phyloP scores from a whole-genome alignment of 1,284 basidiomycete genomes.

The Pascua sp. region DNA sequence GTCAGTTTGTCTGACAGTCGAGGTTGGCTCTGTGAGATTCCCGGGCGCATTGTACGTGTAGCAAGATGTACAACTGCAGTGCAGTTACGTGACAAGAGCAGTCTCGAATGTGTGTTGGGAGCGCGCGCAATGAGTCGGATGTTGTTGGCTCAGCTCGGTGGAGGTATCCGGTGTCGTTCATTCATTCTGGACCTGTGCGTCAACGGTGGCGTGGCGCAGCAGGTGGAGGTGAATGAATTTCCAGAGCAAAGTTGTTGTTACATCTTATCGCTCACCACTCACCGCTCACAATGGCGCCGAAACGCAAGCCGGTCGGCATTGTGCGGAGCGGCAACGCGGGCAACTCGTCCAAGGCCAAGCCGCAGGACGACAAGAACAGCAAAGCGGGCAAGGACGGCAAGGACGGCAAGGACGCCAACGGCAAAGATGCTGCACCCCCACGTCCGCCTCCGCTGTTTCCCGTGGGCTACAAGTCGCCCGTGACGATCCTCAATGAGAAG shows the following conservation, averaged over 20 bases:
- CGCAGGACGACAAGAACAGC: constrained; percentile 20
- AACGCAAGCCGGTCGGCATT: constrained; percentile 60
- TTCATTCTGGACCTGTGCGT: background rate
- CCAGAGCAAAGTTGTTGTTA: background rate
- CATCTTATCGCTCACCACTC: background rate
- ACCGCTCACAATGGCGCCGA: constrained; percentile 59
- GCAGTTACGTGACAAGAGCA: too few relatives aligned
- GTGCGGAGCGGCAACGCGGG: constrained; percentile 82
- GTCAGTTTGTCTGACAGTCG: background rate
- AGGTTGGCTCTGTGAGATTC: background rate
- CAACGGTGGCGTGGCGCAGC: background rate
- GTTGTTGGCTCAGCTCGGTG: too few relatives aligned
- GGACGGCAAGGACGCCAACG: constrained; percentile 17
- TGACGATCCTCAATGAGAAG: constrained; percentile 72
- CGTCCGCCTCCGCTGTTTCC: constrained; percentile 63
- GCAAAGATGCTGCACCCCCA: constrained; percentile 24
- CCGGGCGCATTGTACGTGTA: background rate
- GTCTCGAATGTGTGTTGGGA: too few relatives aligned
- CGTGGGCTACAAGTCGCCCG: constrained; percentile 72
- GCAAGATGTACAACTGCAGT: background rate
- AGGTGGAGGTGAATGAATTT: background rate
- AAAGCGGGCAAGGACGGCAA: constrained; percentile 15
- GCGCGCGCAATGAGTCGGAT: too few relatives aligned
- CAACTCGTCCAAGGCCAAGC: constrained; percentile 63
- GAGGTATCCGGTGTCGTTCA: too few relatives aligned